Percentiles rank a stretch among this genome's conserved stretches.
Conservation (phyloP, 2,329 filamentous ascomycete genomes). For the Neurospora sp. region DNA sequence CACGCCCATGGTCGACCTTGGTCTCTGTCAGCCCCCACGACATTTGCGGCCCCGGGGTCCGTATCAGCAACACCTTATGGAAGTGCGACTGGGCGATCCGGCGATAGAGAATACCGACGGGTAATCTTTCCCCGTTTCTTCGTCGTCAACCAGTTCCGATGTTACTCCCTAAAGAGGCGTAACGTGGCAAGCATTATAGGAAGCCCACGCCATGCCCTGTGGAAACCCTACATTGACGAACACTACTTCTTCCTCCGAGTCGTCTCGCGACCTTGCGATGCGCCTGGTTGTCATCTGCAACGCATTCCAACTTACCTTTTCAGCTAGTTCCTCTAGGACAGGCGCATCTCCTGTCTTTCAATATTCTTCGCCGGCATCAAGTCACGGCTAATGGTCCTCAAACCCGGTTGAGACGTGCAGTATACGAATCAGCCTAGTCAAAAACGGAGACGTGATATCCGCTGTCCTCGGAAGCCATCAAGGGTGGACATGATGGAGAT, state of each 20-base stretch:
- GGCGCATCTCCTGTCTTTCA: neutral
- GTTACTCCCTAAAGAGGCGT: neutral
- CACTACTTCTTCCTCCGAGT: neutral
- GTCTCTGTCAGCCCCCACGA: neutral
- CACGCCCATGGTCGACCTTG: neutral
- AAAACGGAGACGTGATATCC: neutral
- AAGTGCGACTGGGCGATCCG: neutral
- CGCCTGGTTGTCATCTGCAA: neutral
- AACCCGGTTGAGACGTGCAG: neutral
- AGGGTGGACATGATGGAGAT: neutral
- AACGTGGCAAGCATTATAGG: neutral
- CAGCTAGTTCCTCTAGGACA: neutral
- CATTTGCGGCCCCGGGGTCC: neutral
- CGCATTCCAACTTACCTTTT: neutral
- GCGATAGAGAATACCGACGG: neutral
- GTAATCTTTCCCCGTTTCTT: neutral
- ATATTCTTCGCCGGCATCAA: neutral
- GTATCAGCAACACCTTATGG: neutral
- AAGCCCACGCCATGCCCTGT: neutral
- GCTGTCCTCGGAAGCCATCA: neutral
- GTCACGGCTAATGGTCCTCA: neutral
- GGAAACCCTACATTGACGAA: neutral
- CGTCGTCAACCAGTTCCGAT: neutral
- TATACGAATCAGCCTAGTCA: neutral
- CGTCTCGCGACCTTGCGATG: neutral